A percentile compares a stretch with the other conserved stretches of the same genome.
Evolutionary conservation across 345 rosid species (phyloP).

Genomic region (Brassica napus): Da-Ae NC_063450.1:51841501-51842000

Average conservation of each 20-base stretch:
- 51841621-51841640: neutral
- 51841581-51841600: constrained; percentile 94
- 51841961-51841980: too few species aligned
- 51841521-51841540: constrained; percentile 63
- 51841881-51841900: constrained; percentile 93
- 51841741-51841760: constrained; percentile 96
- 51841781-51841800: constrained; percentile 68
- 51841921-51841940: constrained; percentile 56
- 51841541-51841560: constrained; percentile 65
- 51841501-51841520: constrained; percentile 90
- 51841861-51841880: constrained; percentile 88
- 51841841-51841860: constrained; percentile 89
- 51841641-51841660: neutral
- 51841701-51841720: constrained; percentile 79
- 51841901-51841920: constrained; percentile 98
- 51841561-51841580: constrained; percentile 82
- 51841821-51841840: constrained; percentile 76
- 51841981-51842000: too few species aligned
- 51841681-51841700: constrained; percentile 62
- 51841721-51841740: constrained; percentile 91
- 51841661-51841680: neutral
- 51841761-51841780: constrained; percentile 89
- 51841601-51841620: constrained; percentile 22
- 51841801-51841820: constrained; percentile 92
- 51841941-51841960: neutral